These are phyloP conservation scores for Coniochaeta hoffmannii DNA, from an alignment of 2,329 filamentous ascomycete genomes.

Conservation along the genomic window DNA sequence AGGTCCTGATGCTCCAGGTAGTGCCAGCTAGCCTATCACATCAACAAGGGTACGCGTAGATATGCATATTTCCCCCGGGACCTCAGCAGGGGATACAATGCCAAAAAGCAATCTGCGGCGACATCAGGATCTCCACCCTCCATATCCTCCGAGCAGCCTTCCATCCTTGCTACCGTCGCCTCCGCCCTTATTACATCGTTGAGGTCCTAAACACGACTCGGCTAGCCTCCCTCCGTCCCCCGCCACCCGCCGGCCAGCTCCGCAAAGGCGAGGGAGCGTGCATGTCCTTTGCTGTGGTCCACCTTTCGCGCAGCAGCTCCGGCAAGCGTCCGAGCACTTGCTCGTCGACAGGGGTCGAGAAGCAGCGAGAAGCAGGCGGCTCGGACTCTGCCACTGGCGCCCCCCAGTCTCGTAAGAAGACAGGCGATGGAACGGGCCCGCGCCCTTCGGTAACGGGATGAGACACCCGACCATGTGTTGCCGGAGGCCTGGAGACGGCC, in stretches of 20 bases:
- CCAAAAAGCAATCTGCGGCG: not conserved
- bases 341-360: not conserved
- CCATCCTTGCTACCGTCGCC: not conserved
- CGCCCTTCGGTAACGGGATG: not conserved
- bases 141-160: not conserved
- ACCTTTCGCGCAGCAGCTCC: not conserved
- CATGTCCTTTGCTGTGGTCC: not conserved
- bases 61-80: not conserved
- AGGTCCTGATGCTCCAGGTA: not conserved
- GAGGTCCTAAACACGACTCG: not conserved
- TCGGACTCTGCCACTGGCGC: not conserved
- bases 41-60: not conserved
- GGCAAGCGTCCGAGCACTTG: not conserved
- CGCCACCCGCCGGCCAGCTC: not conserved
- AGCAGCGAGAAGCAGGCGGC: not conserved
- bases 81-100: not conserved
- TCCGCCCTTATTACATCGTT: not conserved
- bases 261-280: not conserved
- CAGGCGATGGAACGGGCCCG: not conserved
- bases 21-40: not conserved
- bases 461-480: not conserved
- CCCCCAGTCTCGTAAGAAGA: not conserved
- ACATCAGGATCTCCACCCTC: not conserved
- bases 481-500: not conserved
- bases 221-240: not conserved